Conservation (phyloP, 768 basidiomycete genomes). For the Lepiota subincarnata region DNA sequence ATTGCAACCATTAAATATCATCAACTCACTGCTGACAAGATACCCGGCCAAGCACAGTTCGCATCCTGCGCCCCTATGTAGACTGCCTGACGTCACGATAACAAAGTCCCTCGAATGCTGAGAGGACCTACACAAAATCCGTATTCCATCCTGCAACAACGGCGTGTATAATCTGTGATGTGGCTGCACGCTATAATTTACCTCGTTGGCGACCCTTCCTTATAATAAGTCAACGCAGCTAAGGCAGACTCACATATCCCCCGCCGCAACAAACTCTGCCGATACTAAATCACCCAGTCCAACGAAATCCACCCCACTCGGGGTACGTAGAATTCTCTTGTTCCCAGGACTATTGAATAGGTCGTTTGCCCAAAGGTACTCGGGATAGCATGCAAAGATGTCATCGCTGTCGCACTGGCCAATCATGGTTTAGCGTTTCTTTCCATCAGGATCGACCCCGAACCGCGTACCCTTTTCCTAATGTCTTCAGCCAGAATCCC, state of each 20-base stretch:
- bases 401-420: constrained; percentile 11
- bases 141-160: constrained; percentile 23
- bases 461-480: constrained; percentile 13
- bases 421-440: neutral
- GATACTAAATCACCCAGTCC: constrained; percentile 11
- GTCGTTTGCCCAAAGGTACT: constrained; percentile 17
- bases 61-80: constrained; percentile 26
- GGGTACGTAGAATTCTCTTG: constrained; percentile 16
- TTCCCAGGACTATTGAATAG: constrained; percentile 16
- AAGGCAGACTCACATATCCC: constrained; percentile 17
- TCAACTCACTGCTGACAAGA: constrained; percentile 21
- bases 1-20: neutral
- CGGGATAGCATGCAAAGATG: constrained; percentile 16
- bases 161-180: constrained; percentile 22
- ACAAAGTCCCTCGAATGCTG: neutral
- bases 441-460: neutral
- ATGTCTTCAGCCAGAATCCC: constrained; percentile 18
- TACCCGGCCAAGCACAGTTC: constrained; percentile 26
- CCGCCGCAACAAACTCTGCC: constrained; percentile 14
- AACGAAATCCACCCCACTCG: constrained; percentile 16
- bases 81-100: constrained; percentile 15
- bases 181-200: constrained; percentile 14
- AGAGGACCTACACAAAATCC: constrained; percentile 22
- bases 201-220: neutral
- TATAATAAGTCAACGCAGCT: neutral